phyloP scores from a whole-genome alignment of 768 basidiomycete species.

The Pholiota conissans region DNA sequence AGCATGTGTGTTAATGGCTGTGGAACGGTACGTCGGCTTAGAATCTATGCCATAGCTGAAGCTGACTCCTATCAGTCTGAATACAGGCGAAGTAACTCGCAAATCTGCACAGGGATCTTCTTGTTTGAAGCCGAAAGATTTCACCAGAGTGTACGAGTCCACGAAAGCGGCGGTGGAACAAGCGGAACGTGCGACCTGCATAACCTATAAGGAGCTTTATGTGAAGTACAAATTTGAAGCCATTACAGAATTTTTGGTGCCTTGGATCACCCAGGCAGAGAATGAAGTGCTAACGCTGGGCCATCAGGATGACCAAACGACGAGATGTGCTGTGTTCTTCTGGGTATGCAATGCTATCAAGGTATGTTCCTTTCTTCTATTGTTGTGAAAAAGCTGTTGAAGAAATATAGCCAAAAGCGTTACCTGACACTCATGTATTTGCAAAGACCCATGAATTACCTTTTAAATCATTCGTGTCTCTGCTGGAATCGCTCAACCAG shows the following conservation, averaged over 20 bases:
- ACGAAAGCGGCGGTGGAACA: background rate
- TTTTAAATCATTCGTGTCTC: constrained; percentile 19
- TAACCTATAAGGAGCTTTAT: background rate
- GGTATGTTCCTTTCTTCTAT: constrained; percentile 24
- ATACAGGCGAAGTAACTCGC: background rate
- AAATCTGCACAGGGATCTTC: background rate
- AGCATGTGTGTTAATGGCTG: constrained; percentile 1
- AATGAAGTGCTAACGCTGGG: constrained; percentile 26
- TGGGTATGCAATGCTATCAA: constrained; percentile 44
- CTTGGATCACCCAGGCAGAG: constrained; percentile 35
- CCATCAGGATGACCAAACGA: constrained; percentile 19
- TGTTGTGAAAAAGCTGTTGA: background rate
- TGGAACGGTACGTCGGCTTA: background rate
- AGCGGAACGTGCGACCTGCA: background rate
- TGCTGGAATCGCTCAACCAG: constrained; percentile 24
- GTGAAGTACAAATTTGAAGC: constrained; percentile 3
- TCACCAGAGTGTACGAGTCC: background rate
- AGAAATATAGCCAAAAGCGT: constrained; percentile 7
- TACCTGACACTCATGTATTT: constrained; percentile 21
- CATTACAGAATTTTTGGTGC: constrained; percentile 17
- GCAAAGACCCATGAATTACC: constrained; percentile 23
- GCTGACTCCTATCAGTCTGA: background rate
- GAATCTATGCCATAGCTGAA: background rate
- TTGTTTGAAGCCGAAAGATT: background rate
- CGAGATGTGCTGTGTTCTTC: constrained; percentile 40